phyloP scores from a whole-genome alignment of 345 rosid species.

The Mangifera indica region DNA sequence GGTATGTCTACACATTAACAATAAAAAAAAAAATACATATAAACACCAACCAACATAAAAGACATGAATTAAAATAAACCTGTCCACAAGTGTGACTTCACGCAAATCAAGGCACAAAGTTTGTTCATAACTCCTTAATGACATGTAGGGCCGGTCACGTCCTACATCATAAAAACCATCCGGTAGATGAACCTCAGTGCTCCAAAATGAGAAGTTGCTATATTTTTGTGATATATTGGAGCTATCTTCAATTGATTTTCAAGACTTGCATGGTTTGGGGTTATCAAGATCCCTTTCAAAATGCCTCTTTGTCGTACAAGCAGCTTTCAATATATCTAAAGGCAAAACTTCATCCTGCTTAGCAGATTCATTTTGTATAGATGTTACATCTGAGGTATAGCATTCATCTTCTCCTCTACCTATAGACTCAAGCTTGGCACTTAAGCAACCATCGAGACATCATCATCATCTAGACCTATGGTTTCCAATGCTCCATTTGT shows the following conservation, averaged over 20 bases:
- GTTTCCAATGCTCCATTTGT: slow-evolving; percentile 38
- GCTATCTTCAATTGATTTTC: slow-evolving; percentile 49
- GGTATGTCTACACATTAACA: neutral
- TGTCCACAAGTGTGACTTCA: slow-evolving; percentile 94
- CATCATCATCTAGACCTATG: slow-evolving; percentile 39
- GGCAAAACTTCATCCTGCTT: slow-evolving; percentile 48
- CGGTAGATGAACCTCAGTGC: slow-evolving; percentile 66
- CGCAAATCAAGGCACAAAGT: slow-evolving; percentile 69
- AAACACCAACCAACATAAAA: neutral
- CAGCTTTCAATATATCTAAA: slow-evolving; percentile 37
- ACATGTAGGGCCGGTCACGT: slow-evolving; percentile 86
- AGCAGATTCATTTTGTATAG: slow-evolving; percentile 31
- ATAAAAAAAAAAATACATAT: too few species aligned
- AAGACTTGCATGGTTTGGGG: slow-evolving; percentile 85
- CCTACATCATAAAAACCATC: slow-evolving; percentile 99
- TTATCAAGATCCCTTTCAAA: slow-evolving; percentile 67
- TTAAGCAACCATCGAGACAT: slow-evolving; percentile 33
- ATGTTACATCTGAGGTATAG: slow-evolving; percentile 38
- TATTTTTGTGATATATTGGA: slow-evolving; percentile 54
- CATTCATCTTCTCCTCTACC: slow-evolving; percentile 26
- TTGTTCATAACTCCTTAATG: slow-evolving; percentile 61
- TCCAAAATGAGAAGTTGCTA: slow-evolving; percentile 65
- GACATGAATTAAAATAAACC: slow-evolving; percentile 40
- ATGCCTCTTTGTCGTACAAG: slow-evolving; percentile 64
- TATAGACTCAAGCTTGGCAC: slow-evolving; percentile 25